Percentiles rank a stretch among this genome's conserved stretches.
These are phyloP conservation scores for Filosporella fistucella DNA, from an alignment of 495 filamentous ascomycete genomes.

Conservation along the genomic window DNA sequence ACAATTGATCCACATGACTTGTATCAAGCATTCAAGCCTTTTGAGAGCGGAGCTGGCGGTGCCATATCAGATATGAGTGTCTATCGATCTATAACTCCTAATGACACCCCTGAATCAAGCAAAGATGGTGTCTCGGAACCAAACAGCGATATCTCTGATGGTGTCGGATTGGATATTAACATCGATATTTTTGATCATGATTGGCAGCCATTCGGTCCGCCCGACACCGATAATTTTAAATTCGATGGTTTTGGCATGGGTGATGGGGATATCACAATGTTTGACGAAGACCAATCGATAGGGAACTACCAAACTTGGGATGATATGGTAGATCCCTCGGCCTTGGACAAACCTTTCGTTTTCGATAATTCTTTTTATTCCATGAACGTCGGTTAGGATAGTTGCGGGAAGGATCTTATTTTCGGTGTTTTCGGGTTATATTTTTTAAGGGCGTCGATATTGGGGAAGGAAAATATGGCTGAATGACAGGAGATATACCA, in stretches of 20 bases:
- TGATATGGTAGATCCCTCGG: slow-evolving; percentile 28
- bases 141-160: slow-evolving; percentile 49
- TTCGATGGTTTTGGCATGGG: slow-evolving; percentile 28
- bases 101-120: slow-evolving; percentile 52
- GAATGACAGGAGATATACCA: slow-evolving; percentile 18
- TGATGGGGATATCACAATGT: slow-evolving; percentile 20
- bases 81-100: slow-evolving; percentile 44
- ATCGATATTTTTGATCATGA: slow-evolving; percentile 35
- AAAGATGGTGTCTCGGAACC: slow-evolving; percentile 48
- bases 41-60: slow-evolving; percentile 33
- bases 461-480: neutral
- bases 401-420: neutral
- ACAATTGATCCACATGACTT: slow-evolving; percentile 44
- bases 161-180: slow-evolving; percentile 28
- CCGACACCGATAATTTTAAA: slow-evolving; percentile 29
- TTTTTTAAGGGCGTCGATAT: slow-evolving; percentile 8
- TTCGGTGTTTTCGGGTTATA: neutral
- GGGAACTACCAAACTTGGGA: slow-evolving; percentile 28
- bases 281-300: slow-evolving; percentile 17
- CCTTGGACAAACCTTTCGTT: slow-evolving; percentile 36
- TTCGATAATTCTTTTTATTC: slow-evolving; percentile 39
- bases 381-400: slow-evolving; percentile 30
- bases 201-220: slow-evolving; percentile 32
- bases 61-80: slow-evolving; percentile 40
- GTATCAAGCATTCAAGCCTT: slow-evolving; percentile 27